These are phyloP conservation scores for Daldinia grandis DNA, from an alignment of 495 filamentous ascomycete species.

Conservation along the genomic window DNA sequence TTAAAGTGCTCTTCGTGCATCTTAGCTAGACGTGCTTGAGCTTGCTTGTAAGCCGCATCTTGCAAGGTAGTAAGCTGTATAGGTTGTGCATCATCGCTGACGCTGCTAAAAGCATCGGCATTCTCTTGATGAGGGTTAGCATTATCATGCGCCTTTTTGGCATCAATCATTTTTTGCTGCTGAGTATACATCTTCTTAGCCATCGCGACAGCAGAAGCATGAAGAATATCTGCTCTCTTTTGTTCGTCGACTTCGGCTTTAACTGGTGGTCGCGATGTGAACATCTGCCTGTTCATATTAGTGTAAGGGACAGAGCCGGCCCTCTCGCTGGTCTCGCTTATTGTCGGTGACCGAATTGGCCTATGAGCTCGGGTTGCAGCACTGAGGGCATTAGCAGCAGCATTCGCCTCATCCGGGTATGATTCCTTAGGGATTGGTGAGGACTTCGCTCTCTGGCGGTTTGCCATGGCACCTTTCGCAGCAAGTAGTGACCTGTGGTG, in stretches of 20 bases:
- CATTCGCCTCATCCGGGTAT: constrained; percentile 67
- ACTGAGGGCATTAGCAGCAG: constrained; percentile 70
- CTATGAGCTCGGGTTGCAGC: constrained; percentile 69
- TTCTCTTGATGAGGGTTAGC: constrained; percentile 43
- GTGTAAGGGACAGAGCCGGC: constrained; percentile 56
- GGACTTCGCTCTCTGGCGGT: constrained; percentile 72
- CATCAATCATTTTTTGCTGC: constrained; percentile 66
- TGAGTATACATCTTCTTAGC: constrained; percentile 82
- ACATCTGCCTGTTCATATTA: constrained; percentile 70
- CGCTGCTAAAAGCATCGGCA: constrained; percentile 38
- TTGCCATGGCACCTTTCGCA: constrained; percentile 76
- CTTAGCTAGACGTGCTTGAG: constrained; percentile 80
- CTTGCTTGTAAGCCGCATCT: constrained; percentile 83
- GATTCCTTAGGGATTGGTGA: constrained; percentile 59
- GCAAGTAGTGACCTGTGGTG: constrained; percentile 71
- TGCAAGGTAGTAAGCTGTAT: constrained; percentile 70
- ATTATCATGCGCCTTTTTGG: constrained; percentile 47
- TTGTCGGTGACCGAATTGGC: constrained; percentile 47
- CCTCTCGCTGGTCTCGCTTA: constrained; percentile 37
- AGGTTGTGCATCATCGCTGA: constrained; percentile 46
- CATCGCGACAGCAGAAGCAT: constrained; percentile 86
- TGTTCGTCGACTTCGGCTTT: constrained; percentile 76
- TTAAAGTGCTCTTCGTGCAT: constrained; percentile 74
- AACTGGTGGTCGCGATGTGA: constrained; percentile 77
- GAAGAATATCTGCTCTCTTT: constrained; percentile 72